Base-by-base conservation (phyloP, 2,329 filamentous ascomycete species). In the Colletotrichum somersetense region DNA sequence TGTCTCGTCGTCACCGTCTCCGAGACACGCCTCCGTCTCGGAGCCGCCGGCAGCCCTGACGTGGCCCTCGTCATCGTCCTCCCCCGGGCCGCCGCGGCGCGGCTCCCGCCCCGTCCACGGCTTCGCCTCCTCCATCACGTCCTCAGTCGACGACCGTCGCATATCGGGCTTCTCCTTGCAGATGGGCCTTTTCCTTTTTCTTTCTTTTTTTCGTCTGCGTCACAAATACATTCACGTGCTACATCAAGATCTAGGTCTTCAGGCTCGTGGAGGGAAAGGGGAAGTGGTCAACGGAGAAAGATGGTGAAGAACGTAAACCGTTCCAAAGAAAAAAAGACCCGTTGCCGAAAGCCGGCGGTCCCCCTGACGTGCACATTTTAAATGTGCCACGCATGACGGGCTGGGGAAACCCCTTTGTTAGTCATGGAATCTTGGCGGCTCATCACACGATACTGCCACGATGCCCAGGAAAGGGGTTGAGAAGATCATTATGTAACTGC, bases 351-450 rank as follows among this genome's bases (percentile, higher is more conserved):
- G 11, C 48, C 5, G 7, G 42, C n/a, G 20, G 16, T 35, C 12
- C 30, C 57, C 55, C 50, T 48, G 46, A 6, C 11, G 18, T 50
- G 42, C 33, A 23, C 53, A 59, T 18, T 46, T 56, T 40, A 57
- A 67, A 58, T 10, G 69, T 35, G 52, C 63, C 52, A 33, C 46
- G 38, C 56, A 48, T 33, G 62, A 61, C 0, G 46, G 30, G 30
- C 53, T 33, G n/a, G 52, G 35, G 44, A 16, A 23, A 23, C n/a
- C 20, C 59, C 44, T 40, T 52, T 62, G 68, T 72, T 72, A 69
- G 69, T 69, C 53, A 72, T 72, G 59, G 46, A 64, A 72, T 64
- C 65, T 69, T 69, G 65, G 69, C 69, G 38, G 59, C 58, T 69
- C 57, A 59, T 72, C 59, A 59, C 53, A 66, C 30, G 53, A 57